Base-by-base conservation (phyloP, 2,329 filamentous ascomycete species). In the Pyricularia sp. region DNA sequence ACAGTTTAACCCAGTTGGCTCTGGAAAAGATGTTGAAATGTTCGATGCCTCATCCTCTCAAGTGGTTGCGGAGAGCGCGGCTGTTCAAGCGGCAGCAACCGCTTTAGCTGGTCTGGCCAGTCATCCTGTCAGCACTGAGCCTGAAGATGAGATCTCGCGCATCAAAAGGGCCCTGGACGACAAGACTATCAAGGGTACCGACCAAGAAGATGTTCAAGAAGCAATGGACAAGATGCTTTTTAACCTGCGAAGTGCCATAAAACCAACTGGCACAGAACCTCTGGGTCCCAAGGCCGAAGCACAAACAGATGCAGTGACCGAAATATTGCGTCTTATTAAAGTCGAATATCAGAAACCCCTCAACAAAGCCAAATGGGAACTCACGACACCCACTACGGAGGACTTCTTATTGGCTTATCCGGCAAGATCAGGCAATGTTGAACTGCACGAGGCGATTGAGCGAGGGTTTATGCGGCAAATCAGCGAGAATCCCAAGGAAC, bases 131-230 rank as follows among this genome's bases (percentile, higher is more conserved):
- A 28, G 25, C 14, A 17, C 30, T 11, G 72, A 73, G 50, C 71
- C 74, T 17, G 72, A 73, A 67, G 72, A 75, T 69, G 71, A 70
- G 30, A 64, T 68, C n/a, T 61, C 67, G 3, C 67, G 59, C 23
- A 81, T 85, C 11, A 78, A 77, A 64, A 80, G 75, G 69, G 83
- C 79, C 5, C 79, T 81, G 30, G 83, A 81, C 73, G 81, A 79
- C 81, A 80, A 75, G 81, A 81, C 68, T 71, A 81, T 74, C 36
- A 82, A 82, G 11, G 84, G 84, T 2, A 86, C 84, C 0, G 83
- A 92, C 42, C 95, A 99, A 76, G 94, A 99, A 79, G 95, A 99
- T 79, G 94, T 97, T 4, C 93, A 93, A 14, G 95, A 99, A 78
- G 94, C 97, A 64, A 94, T 97, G 81, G 93, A 93, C 70, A 95